These are phyloP conservation scores for Durotheca rogersii DNA, from an alignment of 495 filamentous ascomycete genomes.

Conservation along the genomic window DNA sequence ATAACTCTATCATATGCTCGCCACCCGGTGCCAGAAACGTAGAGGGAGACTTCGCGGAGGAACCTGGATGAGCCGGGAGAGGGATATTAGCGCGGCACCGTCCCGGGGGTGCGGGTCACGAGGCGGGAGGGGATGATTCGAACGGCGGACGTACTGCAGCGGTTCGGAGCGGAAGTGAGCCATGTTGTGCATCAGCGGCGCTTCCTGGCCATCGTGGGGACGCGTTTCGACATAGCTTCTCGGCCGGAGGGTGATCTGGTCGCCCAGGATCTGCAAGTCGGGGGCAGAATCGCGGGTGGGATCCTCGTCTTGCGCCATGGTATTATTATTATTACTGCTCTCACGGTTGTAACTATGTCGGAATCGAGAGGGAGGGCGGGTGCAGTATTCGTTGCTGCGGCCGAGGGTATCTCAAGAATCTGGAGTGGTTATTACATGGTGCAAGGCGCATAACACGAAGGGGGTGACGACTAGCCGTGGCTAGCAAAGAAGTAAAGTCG, in stretches of 20 bases:
- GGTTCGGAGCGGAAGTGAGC: slow-evolving; percentile 68
- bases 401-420: slow-evolving; percentile 22
- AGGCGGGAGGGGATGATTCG: background rate
- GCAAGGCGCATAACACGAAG: slow-evolving; percentile 12
- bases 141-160: slow-evolving; percentile 48
- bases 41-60: slow-evolving; percentile 85
- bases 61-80: slow-evolving; percentile 65
- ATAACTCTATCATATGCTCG: slow-evolving; percentile 86
- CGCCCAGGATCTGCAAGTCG: slow-evolving; percentile 78
- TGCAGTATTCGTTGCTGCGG: slow-evolving; percentile 11
- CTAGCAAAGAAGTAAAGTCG: background rate
- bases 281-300: slow-evolving; percentile 60
- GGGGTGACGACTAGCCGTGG: background rate
- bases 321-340: slow-evolving; percentile 16
- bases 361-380: background rate
- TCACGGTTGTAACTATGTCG: slow-evolving; percentile 10
- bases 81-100: slow-evolving; percentile 32
- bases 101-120: background rate
- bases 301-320: slow-evolving; percentile 40
- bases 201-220: slow-evolving; percentile 60
- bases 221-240: slow-evolving; percentile 64
- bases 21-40: slow-evolving; percentile 91
- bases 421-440: slow-evolving; percentile 17
- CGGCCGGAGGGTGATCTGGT: slow-evolving; percentile 76
- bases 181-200: slow-evolving; percentile 76